Evolutionary conservation across 768 basidiomycete species (phyloP).

Genomic region (Pisolithus albus): DNA sequence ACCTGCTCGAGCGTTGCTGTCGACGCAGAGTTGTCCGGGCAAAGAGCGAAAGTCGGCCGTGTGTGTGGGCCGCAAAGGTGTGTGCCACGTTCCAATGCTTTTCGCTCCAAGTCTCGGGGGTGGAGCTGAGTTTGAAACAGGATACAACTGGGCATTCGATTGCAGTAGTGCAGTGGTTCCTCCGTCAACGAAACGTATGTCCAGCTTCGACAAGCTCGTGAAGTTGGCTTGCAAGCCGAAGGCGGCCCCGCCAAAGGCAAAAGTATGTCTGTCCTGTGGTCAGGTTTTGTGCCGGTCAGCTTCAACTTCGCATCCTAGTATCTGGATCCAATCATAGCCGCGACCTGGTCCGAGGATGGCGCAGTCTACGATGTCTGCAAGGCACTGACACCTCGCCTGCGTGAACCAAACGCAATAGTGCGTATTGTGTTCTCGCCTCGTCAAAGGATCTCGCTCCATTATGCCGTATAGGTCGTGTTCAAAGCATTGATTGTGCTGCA

Average conservation of each 20-base stretch:
- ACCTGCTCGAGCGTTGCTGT: no score
- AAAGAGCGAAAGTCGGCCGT: no score
- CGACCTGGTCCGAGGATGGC: constrained; percentile 95
- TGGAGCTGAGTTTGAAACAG: constrained; percentile 24
- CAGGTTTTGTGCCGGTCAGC: background rate
- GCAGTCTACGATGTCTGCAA: constrained; percentile 90
- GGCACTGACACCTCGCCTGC: constrained; percentile 74
- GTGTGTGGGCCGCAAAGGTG: no score
- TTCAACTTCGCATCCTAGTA: constrained; percentile 48
- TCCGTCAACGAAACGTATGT: constrained; percentile 37
- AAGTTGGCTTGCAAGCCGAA: constrained; percentile 98
- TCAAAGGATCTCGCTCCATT: background rate
- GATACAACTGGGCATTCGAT: constrained; percentile 6
- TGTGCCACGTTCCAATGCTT: no score
- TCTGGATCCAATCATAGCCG: constrained; percentile 91
- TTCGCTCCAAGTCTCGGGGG: background rate
- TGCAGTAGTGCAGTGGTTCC: constrained; percentile 1
- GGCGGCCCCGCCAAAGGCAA: constrained; percentile 89
- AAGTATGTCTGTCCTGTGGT: constrained; percentile 45
- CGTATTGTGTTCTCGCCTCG: constrained; percentile 23
- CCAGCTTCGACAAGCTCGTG: constrained; percentile 85
- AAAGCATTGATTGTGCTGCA: constrained; percentile 94
- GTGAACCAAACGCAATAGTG: constrained; percentile 89
- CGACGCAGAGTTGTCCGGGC: no score
- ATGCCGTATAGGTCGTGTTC: constrained; percentile 73